phyloP scores from a whole-genome alignment of 2,329 filamentous ascomycete genomes.

The Cadophora malorum region DNA sequence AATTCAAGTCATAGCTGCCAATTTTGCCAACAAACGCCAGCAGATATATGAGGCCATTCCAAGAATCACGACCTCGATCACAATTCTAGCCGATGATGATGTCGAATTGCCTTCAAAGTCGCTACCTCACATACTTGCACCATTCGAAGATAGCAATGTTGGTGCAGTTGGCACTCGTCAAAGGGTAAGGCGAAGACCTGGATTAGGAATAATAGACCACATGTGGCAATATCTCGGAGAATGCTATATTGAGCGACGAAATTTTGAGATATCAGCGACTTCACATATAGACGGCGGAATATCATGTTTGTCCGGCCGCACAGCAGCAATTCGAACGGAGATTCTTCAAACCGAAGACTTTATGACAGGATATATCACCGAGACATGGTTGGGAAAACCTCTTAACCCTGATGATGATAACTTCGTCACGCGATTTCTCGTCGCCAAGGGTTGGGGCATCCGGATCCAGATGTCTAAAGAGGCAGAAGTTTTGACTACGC shows the following conservation, averaged over 20 bases:
- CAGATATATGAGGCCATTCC: slow-evolving; percentile 93
- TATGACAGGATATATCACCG: background rate
- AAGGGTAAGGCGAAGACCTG: background rate
- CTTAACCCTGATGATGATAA: background rate
- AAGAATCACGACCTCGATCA: slow-evolving; percentile 81
- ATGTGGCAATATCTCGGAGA: background rate
- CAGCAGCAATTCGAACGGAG: background rate
- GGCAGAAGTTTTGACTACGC: background rate
- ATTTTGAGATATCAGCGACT: background rate
- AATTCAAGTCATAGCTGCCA: slow-evolving; percentile 65
- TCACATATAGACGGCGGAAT: background rate
- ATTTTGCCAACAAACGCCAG: slow-evolving; percentile 95
- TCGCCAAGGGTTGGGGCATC: background rate
- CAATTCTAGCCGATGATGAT: slow-evolving; percentile 93
- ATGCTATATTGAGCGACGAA: background rate
- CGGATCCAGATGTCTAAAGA: too few relatives aligned
- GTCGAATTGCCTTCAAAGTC: slow-evolving; percentile 89
- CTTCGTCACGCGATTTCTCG: background rate
- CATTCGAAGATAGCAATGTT: background rate
- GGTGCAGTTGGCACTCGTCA: background rate
- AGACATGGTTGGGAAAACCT: background rate
- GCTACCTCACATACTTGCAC: slow-evolving; percentile 53
- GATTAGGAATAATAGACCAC: background rate
- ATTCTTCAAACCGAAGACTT: background rate
- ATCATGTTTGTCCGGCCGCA: background rate